These are phyloP conservation scores for Inga oerstediana DNA, from an alignment of 306 rosid species.

Conservation along the genomic window DNA sequence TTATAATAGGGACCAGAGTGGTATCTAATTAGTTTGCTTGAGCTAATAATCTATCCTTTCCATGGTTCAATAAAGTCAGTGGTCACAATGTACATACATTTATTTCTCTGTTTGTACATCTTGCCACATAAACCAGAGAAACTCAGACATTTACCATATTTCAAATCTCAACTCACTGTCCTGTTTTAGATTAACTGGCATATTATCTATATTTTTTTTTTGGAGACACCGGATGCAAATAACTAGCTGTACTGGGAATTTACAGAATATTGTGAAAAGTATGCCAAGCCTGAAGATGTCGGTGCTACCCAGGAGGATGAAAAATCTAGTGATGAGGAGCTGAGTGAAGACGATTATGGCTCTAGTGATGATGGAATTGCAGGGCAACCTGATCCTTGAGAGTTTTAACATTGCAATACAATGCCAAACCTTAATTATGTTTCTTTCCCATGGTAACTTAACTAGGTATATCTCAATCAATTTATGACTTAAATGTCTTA, in stretches of 20 bases:
- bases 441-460: conserved; percentile 38
- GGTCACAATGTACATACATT: neutral
- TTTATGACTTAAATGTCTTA: conserved; percentile 40
- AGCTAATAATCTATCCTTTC: neutral
- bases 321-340: conserved; percentile 73
- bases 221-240: conserved; percentile 5
- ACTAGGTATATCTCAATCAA: conserved; percentile 41
- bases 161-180: conserved; percentile 1
- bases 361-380: conserved; percentile 68
- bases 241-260: neutral
- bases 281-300: conserved; percentile 80
- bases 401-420: conserved; percentile 29
- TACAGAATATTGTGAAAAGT: conserved; percentile 76
- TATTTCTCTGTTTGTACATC: neutral
- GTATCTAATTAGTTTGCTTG: neutral
- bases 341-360: conserved; percentile 73
- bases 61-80: conserved; percentile 11
- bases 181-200: conserved; percentile 13
- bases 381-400: conserved; percentile 74
- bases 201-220: conserved; percentile 14
- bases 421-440: conserved; percentile 30
- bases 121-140: conserved; percentile 23
- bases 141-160: conserved; percentile 24
- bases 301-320: conserved; percentile 54
- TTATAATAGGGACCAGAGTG: no score